These are phyloP conservation scores for Sugiyamaella pinicola DNA, from an alignment of 1,139 yeast genomes.

Conservation along the genomic window DNA sequence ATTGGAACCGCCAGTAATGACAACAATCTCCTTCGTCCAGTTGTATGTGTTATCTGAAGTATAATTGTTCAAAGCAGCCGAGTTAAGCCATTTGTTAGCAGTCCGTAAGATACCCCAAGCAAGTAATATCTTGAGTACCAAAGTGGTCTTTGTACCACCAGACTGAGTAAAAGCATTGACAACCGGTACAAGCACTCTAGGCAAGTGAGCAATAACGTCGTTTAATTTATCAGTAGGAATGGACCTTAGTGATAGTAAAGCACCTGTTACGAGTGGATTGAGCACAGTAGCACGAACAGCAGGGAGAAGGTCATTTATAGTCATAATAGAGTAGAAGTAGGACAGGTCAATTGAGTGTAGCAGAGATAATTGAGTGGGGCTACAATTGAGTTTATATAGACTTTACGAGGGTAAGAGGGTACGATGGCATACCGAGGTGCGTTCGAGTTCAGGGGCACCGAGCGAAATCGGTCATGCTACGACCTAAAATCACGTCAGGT, in stretches of 20 bases:
- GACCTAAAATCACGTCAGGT: no score
- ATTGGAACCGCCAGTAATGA: conserved; percentile 45
- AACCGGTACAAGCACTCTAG: not conserved
- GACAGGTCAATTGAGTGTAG: not conserved
- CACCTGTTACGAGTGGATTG: conserved; percentile 15
- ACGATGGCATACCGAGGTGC: no score
- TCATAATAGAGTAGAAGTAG: not conserved
- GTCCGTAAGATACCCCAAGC: conserved; percentile 5
- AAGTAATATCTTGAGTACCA: conserved; percentile 1
- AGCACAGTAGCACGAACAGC: conserved; percentile 7
- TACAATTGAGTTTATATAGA: not conserved
- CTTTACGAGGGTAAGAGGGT: not conserved
- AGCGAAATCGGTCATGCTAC: no score
- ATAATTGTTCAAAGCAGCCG: conserved; percentile 2
- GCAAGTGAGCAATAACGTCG: not conserved
- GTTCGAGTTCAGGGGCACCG: no score
- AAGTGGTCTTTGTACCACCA: not conserved
- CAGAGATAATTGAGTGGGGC: not conserved
- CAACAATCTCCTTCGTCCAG: conserved; percentile 15
- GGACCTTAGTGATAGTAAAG: not conserved
- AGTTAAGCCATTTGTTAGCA: conserved; percentile 11
- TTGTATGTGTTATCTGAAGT: conserved; percentile 7
- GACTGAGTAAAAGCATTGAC: not conserved
- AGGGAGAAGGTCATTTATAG: conserved; percentile 14
- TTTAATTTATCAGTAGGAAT: not conserved